Percentiles rank a stretch among this genome's conserved stretches.
Conservation (phyloP, 2,329 filamentous ascomycete genomes). For the Calycina marina region DNA sequence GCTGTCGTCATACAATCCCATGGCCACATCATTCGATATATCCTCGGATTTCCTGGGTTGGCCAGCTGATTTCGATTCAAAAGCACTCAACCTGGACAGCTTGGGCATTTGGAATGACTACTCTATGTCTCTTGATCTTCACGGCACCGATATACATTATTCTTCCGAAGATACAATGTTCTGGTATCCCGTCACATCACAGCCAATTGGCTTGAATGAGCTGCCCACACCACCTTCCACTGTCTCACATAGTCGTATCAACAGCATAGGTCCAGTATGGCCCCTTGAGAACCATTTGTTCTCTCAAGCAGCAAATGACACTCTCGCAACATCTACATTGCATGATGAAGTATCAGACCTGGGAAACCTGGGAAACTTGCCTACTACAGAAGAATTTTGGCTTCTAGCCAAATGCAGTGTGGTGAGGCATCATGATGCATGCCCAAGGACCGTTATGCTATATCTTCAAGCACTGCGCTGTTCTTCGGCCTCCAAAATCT, state of each 20-base stretch:
- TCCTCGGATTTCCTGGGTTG: constrained; percentile 6
- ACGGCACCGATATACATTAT: not conserved
- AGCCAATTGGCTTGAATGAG: constrained; percentile 2
- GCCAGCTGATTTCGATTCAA: constrained; percentile 25
- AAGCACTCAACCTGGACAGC: constrained; percentile 27
- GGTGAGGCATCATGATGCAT: too few relatives aligned
- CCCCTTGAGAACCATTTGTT: constrained; percentile 1
- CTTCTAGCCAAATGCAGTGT: constrained; percentile 36
- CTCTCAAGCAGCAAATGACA: too few relatives aligned
- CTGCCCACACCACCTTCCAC: constrained; percentile 4
- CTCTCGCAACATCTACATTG: too few relatives aligned
- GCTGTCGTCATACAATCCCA: too few relatives aligned
- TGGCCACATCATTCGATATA: constrained; percentile 2
- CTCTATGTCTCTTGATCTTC: constrained; percentile 28
- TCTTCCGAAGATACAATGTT: constrained; percentile 2
- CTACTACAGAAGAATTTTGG: constrained; percentile 35
- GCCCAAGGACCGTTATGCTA: constrained; percentile 34
- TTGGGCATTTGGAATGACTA: constrained; percentile 31
- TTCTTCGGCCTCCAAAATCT: constrained; percentile 33
- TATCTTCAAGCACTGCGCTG: constrained; percentile 36
- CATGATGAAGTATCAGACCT: constrained; percentile 28
- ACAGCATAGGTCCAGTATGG: constrained; percentile 4
- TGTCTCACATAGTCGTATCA: constrained; percentile 5
- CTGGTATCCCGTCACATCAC: constrained; percentile 1
- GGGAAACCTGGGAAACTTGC: constrained; percentile 30